A percentile compares a stretch with the other conserved stretches of the same genome.
Evolutionary conservation across 805 yeast genomes (phyloP).

Genomic region (Priceomyces medius): DNA sequence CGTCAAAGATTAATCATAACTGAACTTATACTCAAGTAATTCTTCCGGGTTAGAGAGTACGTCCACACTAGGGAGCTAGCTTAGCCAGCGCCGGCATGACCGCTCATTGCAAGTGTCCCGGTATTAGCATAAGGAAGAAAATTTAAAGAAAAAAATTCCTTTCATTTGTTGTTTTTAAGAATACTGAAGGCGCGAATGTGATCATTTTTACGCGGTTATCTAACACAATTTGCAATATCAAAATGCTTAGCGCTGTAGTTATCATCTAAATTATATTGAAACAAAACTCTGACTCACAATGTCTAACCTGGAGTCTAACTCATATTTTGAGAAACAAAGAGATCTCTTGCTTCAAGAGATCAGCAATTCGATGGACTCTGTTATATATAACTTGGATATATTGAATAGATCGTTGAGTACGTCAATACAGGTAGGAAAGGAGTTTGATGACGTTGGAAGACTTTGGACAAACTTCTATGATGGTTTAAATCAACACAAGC

Average conservation of each 20-base stretch:
- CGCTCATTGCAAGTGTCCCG: conserved; percentile 24
- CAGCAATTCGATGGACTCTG: conserved; percentile 58
- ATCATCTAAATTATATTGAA: too few relatives aligned
- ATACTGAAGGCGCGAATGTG: background rate
- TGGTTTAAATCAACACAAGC: conserved; percentile 35
- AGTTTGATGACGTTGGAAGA: conserved; percentile 67
- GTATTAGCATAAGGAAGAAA: conserved; percentile 12
- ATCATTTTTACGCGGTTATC: background rate
- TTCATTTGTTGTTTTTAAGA: background rate
- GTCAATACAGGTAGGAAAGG: conserved; percentile 71
- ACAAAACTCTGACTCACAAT: too few relatives aligned
- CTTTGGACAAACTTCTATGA: conserved; percentile 70
- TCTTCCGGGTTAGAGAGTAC: conserved; percentile 32
- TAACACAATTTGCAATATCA: too few relatives aligned
- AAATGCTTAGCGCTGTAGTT: too few relatives aligned
- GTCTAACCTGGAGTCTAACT: conserved; percentile 5
- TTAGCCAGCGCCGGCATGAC: conserved; percentile 16
- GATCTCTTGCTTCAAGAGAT: conserved; percentile 59
- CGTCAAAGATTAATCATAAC: conserved; percentile 13
- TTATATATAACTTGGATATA: conserved; percentile 60
- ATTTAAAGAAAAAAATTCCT: background rate
- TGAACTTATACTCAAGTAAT: conserved; percentile 15
- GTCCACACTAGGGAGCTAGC: conserved; percentile 21
- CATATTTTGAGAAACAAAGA: conserved; percentile 58
- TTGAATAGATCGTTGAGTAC: conserved; percentile 67